Base-by-base conservation (phyloP, 2,329 filamentous ascomycete genomes). In the Colletotrichum salicis region DNA sequence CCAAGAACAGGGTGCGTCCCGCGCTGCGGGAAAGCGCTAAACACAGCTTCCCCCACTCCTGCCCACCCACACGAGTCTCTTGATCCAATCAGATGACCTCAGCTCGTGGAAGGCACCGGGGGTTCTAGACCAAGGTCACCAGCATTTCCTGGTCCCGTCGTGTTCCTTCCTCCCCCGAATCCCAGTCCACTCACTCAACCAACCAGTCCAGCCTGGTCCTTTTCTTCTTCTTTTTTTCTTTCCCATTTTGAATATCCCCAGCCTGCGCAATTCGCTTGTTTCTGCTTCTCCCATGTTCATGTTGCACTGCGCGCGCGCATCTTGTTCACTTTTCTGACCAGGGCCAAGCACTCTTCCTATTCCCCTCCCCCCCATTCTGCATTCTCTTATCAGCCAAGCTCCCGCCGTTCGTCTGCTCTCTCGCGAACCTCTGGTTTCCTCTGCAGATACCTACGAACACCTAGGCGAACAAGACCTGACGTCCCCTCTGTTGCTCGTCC, bases 1-100 rank as follows among this genome's bases (percentile, higher is more conserved):
- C 62, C 61, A 66, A 72, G 52, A 71, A 71, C 67, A 71, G 58
- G 67, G 61, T 65, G 52, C 61, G 56, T 71, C 54, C 70, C 67
- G 52, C 67, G 37, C 41, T 31, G 41, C 62, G 67, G 61, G 70
- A 67, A 67, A 56, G 67, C 67, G 70, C 70, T 72, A 72, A 61
- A 55, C 4, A 29, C 35, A 31, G 27, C 48, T 11, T 27, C 29
- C 41, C 52, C 67, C 48, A 62, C 55, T 22, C 10, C 4, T 37
- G 27, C 2, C 67, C 62, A 70, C 65, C 55, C 29, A 56, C 48
- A 52, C 24, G 1, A 7, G 13, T 4, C 1, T 13, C 12, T 1
- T 15, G 4, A 31, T 33, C 70, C 65, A 72, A 72, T 70, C 54
- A 70, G 5, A 29, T 2, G 8, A 7, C 13, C 13, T 13, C 22